A percentile compares a stretch with the other conserved stretches of the same genome.
phyloP scores from a whole-genome alignment of 257 asterid species.

The Solanum ossicruentum region DNA sequence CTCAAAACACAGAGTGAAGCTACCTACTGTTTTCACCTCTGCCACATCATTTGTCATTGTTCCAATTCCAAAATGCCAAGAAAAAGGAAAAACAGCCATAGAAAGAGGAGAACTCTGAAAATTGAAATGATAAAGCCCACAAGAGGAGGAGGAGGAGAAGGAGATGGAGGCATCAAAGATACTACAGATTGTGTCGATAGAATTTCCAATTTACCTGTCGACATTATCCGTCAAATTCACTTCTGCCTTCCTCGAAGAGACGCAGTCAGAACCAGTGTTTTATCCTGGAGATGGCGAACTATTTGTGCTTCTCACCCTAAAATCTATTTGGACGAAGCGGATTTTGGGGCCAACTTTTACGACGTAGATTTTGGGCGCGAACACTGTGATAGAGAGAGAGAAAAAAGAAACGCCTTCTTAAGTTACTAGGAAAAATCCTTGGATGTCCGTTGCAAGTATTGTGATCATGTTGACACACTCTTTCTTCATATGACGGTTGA shows the following conservation, averaged over 20 bases:
- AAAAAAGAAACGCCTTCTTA: background rate
- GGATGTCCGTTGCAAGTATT: background rate
- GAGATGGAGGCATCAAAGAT: no score
- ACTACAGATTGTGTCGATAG: background rate
- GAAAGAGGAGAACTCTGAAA: no score
- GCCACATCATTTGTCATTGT: no score
- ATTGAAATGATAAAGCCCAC: no score
- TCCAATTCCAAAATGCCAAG: no score
- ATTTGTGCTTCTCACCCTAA: background rate
- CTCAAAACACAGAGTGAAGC: no score
- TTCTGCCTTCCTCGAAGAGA: background rate
- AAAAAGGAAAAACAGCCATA: no score
- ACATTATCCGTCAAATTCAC: background rate
- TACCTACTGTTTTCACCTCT: no score
- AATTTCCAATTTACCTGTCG: background rate
- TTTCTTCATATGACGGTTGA: background rate
- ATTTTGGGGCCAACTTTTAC: background rate
- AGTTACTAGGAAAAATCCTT: background rate
- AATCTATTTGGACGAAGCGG: background rate
- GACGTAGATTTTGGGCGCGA: no score
- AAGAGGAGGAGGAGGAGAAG: no score
- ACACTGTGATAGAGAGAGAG: background rate
- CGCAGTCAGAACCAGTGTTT: background rate
- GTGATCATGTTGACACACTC: background rate
- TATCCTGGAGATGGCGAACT: background rate